Base-by-base conservation (phyloP, 108 stramenopile genomes). In the Skeletonema menzelii region DNA sequence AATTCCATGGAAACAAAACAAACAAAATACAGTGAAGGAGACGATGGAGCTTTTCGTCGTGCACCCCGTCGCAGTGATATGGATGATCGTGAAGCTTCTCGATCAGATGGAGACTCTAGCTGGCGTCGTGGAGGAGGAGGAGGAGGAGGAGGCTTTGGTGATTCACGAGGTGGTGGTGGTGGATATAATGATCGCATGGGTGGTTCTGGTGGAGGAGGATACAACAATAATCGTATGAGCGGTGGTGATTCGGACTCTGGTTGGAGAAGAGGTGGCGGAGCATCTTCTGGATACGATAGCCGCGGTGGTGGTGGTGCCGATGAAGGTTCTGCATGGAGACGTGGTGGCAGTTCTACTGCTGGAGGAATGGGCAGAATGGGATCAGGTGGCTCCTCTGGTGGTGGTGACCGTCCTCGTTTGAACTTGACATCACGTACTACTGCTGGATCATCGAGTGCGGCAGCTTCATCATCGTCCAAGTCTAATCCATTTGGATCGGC, bases 11-110 rank as follows among this genome's bases (percentile, higher is more conserved):
- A 19, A 20, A 12, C 3, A 46, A 55, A 63, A 53, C 27, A 47
- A 56, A 17, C 27, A 14, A n/a, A 12, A 12, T 40, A 27, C 57
- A 88, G 85, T 59, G 80, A 85, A 27, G 88, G 86, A 63, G 88
- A 90, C 62, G 88, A 86, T 65, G 88, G 86, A 1, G 72, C 86
- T n/a, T 87, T 90, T 75, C 81, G 76, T 37, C 86, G 86, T 55
- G 60, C 42, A 14, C 27, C 75, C 15, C 69, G 80, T 63, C 65
- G 63, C 22, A 59, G 71, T 58, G 63, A 79, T 17, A 80, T 75
- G 37, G 26, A 63, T 4, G 72, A 71, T 24, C 40, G 37, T 20
- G 74, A 76, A 61, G 56, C 63, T 13, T 80, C 78, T 27, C 69
- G 87, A 22, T 62, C 76, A n/a, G 85, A 88, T 19, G 65, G 58